A percentile compares a stretch with the other conserved stretches of the same genome.
These are phyloP conservation scores for Aegilops speltoides DNA, from an alignment of 176 grass and related monocot genomes.

Conservation along the genomic window DNA sequence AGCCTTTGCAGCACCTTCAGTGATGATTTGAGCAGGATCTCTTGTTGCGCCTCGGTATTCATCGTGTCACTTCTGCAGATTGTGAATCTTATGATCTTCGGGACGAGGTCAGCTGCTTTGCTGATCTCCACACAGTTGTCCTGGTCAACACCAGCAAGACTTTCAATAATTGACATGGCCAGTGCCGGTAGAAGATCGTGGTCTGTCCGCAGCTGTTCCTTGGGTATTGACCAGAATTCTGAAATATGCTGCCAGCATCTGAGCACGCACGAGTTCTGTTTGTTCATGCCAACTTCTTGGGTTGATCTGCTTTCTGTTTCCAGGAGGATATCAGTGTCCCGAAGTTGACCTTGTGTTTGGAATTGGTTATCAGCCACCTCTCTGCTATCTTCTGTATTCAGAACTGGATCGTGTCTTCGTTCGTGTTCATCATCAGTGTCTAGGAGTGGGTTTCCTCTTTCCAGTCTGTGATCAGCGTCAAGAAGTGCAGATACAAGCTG, in stretches of 20 bases:
- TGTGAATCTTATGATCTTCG: constrained; percentile 12
- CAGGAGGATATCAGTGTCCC: not conserved
- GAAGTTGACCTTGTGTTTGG: too few species aligned
- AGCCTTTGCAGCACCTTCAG: constrained; percentile 7
- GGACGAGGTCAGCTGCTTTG: not conserved
- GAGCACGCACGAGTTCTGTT: not conserved
- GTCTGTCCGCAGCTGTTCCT: not conserved
- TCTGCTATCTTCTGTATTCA: too few species aligned
- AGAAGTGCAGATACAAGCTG: constrained; percentile 2
- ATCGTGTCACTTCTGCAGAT: not conserved
- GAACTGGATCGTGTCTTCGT: not conserved
- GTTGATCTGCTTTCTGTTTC: not conserved
- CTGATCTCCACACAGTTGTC: not conserved
- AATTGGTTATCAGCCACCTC: too few species aligned
- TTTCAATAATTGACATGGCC: not conserved
- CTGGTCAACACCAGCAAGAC: not conserved
- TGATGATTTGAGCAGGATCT: not conserved
- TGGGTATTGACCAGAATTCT: not conserved
- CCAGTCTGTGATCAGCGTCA: not conserved
- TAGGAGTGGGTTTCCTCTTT: not conserved
- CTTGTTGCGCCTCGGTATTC: not conserved
- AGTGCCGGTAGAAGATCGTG: not conserved
- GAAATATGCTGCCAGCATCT: not conserved
- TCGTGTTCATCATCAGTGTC: not conserved
- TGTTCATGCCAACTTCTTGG: not conserved